A percentile compares a stretch with the other conserved stretches of the same genome.
These are phyloP conservation scores for Neoscytalidium dimidiatum DNA, from an alignment of 2,329 filamentous ascomycete genomes.

Conservation along the genomic window DNA sequence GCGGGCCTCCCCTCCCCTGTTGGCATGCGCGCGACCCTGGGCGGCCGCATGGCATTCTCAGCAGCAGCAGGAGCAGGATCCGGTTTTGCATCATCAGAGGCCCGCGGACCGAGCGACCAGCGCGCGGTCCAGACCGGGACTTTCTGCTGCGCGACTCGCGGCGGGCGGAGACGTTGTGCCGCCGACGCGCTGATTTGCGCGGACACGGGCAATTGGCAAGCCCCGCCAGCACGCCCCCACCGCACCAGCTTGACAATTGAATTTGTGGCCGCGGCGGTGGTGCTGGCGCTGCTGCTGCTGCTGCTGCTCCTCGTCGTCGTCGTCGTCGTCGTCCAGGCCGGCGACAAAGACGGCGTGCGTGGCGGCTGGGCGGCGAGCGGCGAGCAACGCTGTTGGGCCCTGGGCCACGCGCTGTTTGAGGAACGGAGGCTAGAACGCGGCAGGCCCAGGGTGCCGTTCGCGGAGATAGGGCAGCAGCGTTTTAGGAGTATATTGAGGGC, in stretches of 20 bases:
- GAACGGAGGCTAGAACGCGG: constrained; percentile 9
- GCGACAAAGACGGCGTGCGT: background rate
- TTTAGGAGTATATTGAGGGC: constrained; percentile 1
- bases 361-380: background rate
- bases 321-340: background rate
- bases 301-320: background rate
- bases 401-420: background rate
- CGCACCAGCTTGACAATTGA: background rate
- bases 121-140: constrained; percentile 8
- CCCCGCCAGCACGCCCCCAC: background rate
- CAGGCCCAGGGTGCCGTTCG: constrained; percentile 1
- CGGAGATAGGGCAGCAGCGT: constrained; percentile 10
- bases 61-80: constrained; percentile 5
- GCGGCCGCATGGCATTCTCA: constrained; percentile 6
- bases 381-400: background rate
- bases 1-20: background rate
- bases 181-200: constrained; percentile 15
- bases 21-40: background rate
- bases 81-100: constrained; percentile 1
- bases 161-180: constrained; percentile 3
- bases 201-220: background rate
- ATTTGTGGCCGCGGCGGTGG: background rate
- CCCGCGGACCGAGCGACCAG: constrained; percentile 1
- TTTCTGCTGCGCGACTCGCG: background rate
- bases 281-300: background rate